Percentiles rank a stretch among this genome's conserved stretches.
phyloP scores from a whole-genome alignment of 2,329 filamentous ascomycete species.

The Fusarium foetens region DNA sequence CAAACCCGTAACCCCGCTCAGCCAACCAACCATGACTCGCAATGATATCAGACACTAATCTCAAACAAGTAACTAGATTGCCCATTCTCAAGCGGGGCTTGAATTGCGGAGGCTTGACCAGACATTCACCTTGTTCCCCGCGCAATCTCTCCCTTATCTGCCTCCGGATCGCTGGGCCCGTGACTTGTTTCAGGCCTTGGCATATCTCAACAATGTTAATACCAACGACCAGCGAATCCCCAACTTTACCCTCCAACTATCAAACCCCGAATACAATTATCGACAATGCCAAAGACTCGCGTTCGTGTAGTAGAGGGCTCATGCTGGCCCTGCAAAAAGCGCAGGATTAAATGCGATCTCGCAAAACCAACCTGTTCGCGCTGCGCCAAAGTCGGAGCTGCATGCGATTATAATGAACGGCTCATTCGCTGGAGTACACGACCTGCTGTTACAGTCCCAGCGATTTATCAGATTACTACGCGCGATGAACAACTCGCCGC shows the following conservation, averaged over 20 bases:
- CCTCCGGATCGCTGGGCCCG: background rate
- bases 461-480: constrained; percentile 44
- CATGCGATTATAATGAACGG: constrained; percentile 48
- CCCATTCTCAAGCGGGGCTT: constrained; percentile 28
- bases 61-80: constrained; percentile 37
- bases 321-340: constrained; percentile 58
- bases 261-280: background rate
- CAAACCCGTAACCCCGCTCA: background rate
- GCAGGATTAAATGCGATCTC: constrained; percentile 56
- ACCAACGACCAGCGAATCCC: background rate
- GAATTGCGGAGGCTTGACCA: background rate
- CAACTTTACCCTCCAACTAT: background rate
- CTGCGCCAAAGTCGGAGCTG: constrained; percentile 45
- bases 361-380: constrained; percentile 51
- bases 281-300: constrained; percentile 15
- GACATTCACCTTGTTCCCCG: constrained; percentile 24
- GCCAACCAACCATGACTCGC: background rate
- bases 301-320: constrained; percentile 49
- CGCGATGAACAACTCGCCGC: constrained; percentile 42
- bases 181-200: background rate
- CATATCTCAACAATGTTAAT: background rate
- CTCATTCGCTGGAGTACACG: constrained; percentile 56
- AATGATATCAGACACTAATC: constrained; percentile 5
- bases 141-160: background rate
- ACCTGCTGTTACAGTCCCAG: constrained; percentile 45